These are phyloP conservation scores for Globisporangium viniferum DNA, from an alignment of 352 stramenopile species.

Conservation along the genomic window DNA sequence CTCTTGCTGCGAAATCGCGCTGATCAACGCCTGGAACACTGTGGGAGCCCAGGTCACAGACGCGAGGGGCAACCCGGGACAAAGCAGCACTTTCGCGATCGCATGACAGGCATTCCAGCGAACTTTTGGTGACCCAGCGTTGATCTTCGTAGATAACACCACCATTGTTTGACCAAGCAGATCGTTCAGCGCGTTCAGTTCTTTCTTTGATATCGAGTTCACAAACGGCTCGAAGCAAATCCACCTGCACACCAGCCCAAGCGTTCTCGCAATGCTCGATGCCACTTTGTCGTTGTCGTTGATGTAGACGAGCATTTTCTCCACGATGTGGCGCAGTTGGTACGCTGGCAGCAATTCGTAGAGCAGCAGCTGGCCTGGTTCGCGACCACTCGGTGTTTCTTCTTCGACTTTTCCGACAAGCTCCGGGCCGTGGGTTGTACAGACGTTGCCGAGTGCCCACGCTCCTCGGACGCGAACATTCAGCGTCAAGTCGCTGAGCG, in stretches of 20 bases:
- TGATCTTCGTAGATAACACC: constrained; percentile 69
- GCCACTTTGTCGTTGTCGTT: constrained; percentile 89
- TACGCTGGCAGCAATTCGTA: constrained; percentile 66
- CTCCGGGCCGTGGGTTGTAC: constrained; percentile 74
- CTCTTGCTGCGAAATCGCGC: constrained; percentile 78
- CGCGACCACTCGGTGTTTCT: constrained; percentile 7
- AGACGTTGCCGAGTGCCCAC: constrained; percentile 85
- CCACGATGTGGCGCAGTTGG: constrained; percentile 64
- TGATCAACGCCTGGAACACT: constrained; percentile 76
- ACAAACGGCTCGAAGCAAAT: constrained; percentile 70
- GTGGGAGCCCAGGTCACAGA: constrained; percentile 72
- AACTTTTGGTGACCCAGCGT: constrained; percentile 78
- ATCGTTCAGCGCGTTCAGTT: constrained; percentile 39
- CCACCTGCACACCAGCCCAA: constrained; percentile 81
- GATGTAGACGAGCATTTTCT: constrained; percentile 83
- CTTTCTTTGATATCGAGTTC: constrained; percentile 25
- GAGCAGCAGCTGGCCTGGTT: constrained; percentile 26
- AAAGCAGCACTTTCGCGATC: constrained; percentile 84
- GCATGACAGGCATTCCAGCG: constrained; percentile 87
- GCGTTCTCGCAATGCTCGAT: constrained; percentile 75
- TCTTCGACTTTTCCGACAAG: constrained; percentile 14
- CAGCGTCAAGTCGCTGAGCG: constrained; percentile 68
- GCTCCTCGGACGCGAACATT: constrained; percentile 82
- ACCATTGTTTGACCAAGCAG: constrained; percentile 68
- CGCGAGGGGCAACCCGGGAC: constrained; percentile 68